phyloP scores from a whole-genome alignment of 2,329 filamentous ascomycete genomes.

The Fusarium sp. region DNA sequence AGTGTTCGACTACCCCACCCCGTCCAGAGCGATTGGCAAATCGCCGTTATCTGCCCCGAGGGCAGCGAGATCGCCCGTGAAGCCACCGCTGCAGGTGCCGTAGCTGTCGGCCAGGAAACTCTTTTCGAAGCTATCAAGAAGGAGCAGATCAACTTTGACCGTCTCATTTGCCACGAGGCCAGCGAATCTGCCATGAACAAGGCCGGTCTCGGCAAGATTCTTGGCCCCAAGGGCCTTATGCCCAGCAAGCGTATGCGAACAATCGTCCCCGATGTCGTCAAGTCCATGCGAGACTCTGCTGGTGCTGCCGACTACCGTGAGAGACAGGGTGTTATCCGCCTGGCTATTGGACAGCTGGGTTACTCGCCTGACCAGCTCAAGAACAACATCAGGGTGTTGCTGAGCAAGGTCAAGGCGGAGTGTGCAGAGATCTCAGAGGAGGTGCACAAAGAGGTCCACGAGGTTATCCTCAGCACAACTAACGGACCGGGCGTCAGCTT shows the following conservation, averaged over 20 bases:
- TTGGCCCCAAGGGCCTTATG: constrained; percentile 94
- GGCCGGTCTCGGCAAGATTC: constrained; percentile 80
- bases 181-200: constrained; percentile 84
- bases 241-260: constrained; percentile 89
- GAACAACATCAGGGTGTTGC: constrained; percentile 83
- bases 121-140: constrained; percentile 82
- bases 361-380: constrained; percentile 90
- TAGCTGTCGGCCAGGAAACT: constrained; percentile 85
- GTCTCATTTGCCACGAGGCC: constrained; percentile 86
- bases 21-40: constrained; percentile 87
- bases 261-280: constrained; percentile 82
- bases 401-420: constrained; percentile 83
- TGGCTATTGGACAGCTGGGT: constrained; percentile 91
- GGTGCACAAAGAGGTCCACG: constrained; percentile 62
- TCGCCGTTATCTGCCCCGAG: constrained; percentile 92
- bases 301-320: constrained; percentile 91
- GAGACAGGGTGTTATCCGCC: constrained; percentile 82
- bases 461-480: constrained; percentile 86
- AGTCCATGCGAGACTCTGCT: constrained; percentile 83
- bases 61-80: constrained; percentile 79
- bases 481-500: constrained; percentile 88
- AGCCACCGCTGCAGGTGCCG: constrained; percentile 82
- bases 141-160: constrained; percentile 87
- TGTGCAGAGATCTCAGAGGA: constrained; percentile 75
- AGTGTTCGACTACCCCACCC: constrained; percentile 90